phyloP scores from a whole-genome alignment of 179 eudicot species.

The Silene vulgaris region DNA sequence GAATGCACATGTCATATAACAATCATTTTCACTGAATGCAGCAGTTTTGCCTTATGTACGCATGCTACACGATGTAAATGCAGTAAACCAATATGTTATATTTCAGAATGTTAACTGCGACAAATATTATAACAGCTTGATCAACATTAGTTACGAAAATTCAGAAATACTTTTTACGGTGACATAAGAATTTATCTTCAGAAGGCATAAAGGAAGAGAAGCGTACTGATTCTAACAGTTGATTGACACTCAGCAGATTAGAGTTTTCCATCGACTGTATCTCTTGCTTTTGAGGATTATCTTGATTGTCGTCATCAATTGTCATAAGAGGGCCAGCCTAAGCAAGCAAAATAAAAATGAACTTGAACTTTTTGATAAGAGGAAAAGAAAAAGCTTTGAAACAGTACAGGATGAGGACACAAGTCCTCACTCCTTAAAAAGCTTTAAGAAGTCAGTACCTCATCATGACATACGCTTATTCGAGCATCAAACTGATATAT shows the following conservation, averaged over 20 bases:
- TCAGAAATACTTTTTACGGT: no score
- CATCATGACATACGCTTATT: constrained; percentile 41
- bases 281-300: constrained; percentile 35
- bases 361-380: constrained; percentile 11
- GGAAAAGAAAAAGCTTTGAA: not conserved
- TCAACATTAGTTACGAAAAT: no score
- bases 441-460: constrained; percentile 36
- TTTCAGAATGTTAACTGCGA: no score
- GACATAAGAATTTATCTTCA: not conserved
- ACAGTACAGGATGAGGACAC: not conserved
- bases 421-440: not conserved
- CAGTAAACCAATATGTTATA: no score
- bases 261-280: constrained; percentile 35
- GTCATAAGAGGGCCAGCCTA: constrained; percentile 48
- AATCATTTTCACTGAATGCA: not conserved
- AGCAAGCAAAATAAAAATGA: constrained; percentile 19
- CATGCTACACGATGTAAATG: not conserved
- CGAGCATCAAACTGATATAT: constrained; percentile 34
- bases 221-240: constrained; percentile 85
- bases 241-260: constrained; percentile 62
- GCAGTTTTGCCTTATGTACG: not conserved
- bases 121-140: no score
- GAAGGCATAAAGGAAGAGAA: constrained; percentile 9
- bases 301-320: constrained; percentile 49
- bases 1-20: constrained; percentile 7